phyloP scores from a whole-genome alignment of 345 rosid genomes.

The Gossypium arboreum region DNA sequence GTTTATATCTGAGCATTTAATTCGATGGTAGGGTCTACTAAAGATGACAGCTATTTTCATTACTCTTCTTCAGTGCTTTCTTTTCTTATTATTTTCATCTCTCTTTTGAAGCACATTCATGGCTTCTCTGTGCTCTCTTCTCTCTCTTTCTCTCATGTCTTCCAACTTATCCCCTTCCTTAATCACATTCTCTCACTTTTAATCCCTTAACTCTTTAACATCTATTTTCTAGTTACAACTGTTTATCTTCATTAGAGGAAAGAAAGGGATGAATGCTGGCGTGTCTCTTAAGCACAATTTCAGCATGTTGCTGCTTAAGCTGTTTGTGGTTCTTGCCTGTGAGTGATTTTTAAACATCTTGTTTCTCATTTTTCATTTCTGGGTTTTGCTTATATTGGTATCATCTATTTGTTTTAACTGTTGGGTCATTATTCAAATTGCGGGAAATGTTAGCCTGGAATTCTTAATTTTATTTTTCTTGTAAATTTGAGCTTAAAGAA shows the following conservation, averaged over 20 bases:
- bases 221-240: not conserved
- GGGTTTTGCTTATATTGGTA: slow-evolving; percentile 28
- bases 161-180: not conserved
- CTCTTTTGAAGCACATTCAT: slow-evolving; percentile 26
- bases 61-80: not conserved
- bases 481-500: not conserved
- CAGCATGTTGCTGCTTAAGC: slow-evolving; percentile 21
- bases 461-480: not conserved
- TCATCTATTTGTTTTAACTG: slow-evolving; percentile 27
- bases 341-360: slow-evolving; percentile 24
- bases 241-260: not conserved
- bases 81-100: slow-evolving; percentile 23
- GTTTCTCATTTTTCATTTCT: slow-evolving; percentile 13
- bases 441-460: slow-evolving; percentile 6
- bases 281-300: slow-evolving; percentile 26
- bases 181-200: not conserved
- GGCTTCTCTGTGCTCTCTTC: slow-evolving; percentile 19
- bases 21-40: slow-evolving; percentile 17
- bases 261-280: slow-evolving; percentile 35
- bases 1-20: not conserved
- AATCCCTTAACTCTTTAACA: not conserved
- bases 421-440: slow-evolving; percentile 24
- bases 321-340: slow-evolving; percentile 35
- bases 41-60: slow-evolving; percentile 22
- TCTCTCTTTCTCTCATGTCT: slow-evolving; percentile 2